phyloP scores from a whole-genome alignment of 2,329 filamentous ascomycete genomes.

The Davidsoniella eucalypti region DNA sequence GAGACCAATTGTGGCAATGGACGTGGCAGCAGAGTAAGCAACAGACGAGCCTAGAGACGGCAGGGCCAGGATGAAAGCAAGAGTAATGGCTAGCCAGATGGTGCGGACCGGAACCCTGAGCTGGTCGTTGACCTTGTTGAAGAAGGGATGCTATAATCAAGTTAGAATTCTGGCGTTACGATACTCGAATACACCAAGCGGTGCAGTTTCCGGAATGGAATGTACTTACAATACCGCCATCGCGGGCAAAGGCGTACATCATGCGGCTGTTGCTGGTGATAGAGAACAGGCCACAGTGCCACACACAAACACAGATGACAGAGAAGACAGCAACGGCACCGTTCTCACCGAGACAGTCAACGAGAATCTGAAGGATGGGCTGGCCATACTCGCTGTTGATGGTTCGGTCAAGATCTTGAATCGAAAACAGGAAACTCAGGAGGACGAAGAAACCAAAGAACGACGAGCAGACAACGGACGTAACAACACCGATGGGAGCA shows the following conservation, averaged over 20 bases:
- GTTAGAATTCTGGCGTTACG: not conserved
- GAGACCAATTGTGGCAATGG: slow-evolving; percentile 41
- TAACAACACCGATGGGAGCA: slow-evolving; percentile 40
- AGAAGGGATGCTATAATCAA: slow-evolving; percentile 27
- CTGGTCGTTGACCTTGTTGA: slow-evolving; percentile 33
- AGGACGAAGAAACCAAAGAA: slow-evolving; percentile 45
- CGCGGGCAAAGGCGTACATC: slow-evolving; percentile 42
- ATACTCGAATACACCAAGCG: not conserved
- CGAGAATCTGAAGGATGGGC: slow-evolving; percentile 40
- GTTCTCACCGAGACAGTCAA: slow-evolving; percentile 38
- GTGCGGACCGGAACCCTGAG: slow-evolving; percentile 35
- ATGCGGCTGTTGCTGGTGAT: slow-evolving; percentile 40
- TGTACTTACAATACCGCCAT: slow-evolving; percentile 31
- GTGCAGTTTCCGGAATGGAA: not conserved
- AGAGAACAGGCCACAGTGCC: slow-evolving; percentile 43
- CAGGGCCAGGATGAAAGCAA: slow-evolving; percentile 38
- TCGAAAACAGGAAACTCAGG: slow-evolving; percentile 38
- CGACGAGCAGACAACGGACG: slow-evolving; percentile 37
- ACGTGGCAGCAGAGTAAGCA: slow-evolving; percentile 40
- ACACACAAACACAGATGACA: slow-evolving; percentile 41
- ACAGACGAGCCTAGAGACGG: slow-evolving; percentile 37
- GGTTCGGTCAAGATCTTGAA: slow-evolving; percentile 37
- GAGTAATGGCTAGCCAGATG: slow-evolving; percentile 36
- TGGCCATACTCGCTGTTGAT: slow-evolving; percentile 30
- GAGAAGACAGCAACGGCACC: slow-evolving; percentile 38